Base-by-base conservation (phyloP, 2,329 filamentous ascomycete species). In the Aspergillus viridinutans region DNA sequence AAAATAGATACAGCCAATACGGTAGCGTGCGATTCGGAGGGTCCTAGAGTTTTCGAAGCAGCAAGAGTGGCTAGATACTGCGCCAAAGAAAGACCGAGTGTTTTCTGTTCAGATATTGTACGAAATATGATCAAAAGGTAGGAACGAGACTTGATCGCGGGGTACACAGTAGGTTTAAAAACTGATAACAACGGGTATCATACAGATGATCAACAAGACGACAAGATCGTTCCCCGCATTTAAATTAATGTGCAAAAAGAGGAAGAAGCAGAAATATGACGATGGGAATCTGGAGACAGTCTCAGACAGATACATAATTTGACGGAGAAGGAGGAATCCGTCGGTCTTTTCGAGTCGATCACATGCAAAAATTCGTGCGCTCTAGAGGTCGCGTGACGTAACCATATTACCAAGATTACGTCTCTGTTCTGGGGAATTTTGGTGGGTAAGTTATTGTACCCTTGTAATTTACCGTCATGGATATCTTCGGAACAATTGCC, bases 331-430 rank as follows among this genome's bases (percentile, higher is more conserved):
- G 61, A 54, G 54, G 47, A 56, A 52, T 58, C 65, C 60, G 63
- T 64, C 66, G 64, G 64, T 56, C 61, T 60, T 61, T 64, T 65
- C 55, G 50, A 61, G 52, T 54, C 60, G 58, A 72, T 73, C 71
- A 73, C 71, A 73, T 73, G 71, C 66, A 64, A 72, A 72, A 67
- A 42, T 55, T 40, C 60, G 14, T 17, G 32, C 6, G 32, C 2
- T 38, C 32, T 7, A 38, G 32, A 45, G 67, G 65, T 67, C 69
- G 70, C 69, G 70, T 73, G 70, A 72, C 65, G 69, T 72, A 72
- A 69, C 53, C 21, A 9, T 14, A 56, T 49, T 71, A 73, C 69
- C 53, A 61, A 63, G 64, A 61, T 61, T 68, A 68, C 64, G 3
- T 1, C 50, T 43, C 51, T 32, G 48, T 57, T 55, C 25, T 32